phyloP scores from a whole-genome alignment of 2,329 filamentous ascomycete genomes.

The Metarhizium rileyi region DNA sequence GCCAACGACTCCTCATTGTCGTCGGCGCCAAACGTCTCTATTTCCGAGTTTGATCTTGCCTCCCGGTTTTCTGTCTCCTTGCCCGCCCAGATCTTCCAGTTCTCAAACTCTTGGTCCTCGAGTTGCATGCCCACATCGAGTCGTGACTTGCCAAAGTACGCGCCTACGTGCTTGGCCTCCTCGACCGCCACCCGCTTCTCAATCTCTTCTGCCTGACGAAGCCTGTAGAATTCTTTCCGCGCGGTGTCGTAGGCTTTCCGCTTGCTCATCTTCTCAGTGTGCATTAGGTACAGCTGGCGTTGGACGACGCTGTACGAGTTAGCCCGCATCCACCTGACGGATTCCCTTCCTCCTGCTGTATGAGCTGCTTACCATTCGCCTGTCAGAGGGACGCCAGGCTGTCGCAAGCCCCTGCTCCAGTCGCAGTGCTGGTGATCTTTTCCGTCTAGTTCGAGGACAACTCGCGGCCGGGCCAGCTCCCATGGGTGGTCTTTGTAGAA shows the following conservation, averaged over 20 bases:
- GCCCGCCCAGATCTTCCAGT: conserved; percentile 74
- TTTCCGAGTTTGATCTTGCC: conserved; percentile 29
- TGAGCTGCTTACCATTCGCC: conserved; percentile 62
- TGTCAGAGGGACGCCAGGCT: conserved; percentile 65
- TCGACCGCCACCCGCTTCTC: conserved; percentile 75
- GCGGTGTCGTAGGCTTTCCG: conserved; percentile 74
- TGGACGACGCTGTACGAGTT: conserved; percentile 66
- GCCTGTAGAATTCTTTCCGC: conserved; percentile 80
- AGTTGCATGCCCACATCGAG: conserved; percentile 71
- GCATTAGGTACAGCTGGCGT: conserved; percentile 78
- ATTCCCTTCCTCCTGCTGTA: not conserved
- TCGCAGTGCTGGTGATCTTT: conserved; percentile 67
- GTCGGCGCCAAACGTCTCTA: conserved; percentile 32
- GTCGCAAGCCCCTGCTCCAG: conserved; percentile 67
- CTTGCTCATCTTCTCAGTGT: conserved; percentile 50
- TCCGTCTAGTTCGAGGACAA: conserved; percentile 78
- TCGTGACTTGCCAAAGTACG: conserved; percentile 73
- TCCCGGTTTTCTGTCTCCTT: conserved; percentile 34
- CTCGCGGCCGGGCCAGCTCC: conserved; percentile 82
- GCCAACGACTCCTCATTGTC: conserved; percentile 19
- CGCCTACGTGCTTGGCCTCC: conserved; percentile 76
- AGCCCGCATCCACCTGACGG: conserved; percentile 4
- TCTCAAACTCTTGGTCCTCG: conserved; percentile 70
- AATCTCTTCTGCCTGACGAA: conserved; percentile 75
- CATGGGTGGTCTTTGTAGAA: conserved; percentile 96